A percentile compares a stretch with the other conserved stretches of the same genome.
phyloP scores from a whole-genome alignment of 768 basidiomycete species.

The Leucogyrophana mollusca region DNA sequence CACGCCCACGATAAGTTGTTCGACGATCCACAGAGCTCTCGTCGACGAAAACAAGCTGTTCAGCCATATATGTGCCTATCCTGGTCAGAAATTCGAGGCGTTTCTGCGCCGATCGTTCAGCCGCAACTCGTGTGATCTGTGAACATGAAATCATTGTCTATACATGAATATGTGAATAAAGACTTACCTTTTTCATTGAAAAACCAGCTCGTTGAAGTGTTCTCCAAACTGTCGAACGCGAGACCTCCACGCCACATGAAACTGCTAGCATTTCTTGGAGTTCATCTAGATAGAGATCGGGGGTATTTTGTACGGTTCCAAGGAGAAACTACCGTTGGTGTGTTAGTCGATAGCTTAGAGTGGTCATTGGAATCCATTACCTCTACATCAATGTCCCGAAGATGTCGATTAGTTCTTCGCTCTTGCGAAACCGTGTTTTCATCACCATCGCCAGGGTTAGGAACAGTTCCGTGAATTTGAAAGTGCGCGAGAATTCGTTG shows the following conservation, averaged over 20 bases:
- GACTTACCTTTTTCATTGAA: constrained; percentile 3
- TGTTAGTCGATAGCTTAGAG: too few species aligned
- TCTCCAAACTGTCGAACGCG: not conserved
- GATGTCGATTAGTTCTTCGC: not conserved
- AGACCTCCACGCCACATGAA: not conserved
- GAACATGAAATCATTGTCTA: not conserved
- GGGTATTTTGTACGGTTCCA: not conserved
- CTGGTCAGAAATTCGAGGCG: not conserved
- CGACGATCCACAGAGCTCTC: constrained; percentile 20
- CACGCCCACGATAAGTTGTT: constrained; percentile 16
- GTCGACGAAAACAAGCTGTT: constrained; percentile 22
- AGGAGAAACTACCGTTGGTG: not conserved
- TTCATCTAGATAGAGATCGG: constrained; percentile 1
- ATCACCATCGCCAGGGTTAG: not conserved
- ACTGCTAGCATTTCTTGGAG: not conserved
- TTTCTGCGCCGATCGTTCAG: not conserved
- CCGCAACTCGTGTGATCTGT: constrained; percentile 3
- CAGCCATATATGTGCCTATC: not conserved
- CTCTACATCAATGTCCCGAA: not conserved
- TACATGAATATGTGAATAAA: not conserved
- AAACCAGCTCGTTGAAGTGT: not conserved
- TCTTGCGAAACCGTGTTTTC: not conserved
- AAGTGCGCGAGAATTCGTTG: not conserved
- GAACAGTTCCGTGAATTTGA: not conserved
- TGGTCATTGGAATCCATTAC: constrained; percentile 28